Conservation (phyloP, 176 grass and related monocot genomes). For the Ampelocalamus luodianensis region DNA sequence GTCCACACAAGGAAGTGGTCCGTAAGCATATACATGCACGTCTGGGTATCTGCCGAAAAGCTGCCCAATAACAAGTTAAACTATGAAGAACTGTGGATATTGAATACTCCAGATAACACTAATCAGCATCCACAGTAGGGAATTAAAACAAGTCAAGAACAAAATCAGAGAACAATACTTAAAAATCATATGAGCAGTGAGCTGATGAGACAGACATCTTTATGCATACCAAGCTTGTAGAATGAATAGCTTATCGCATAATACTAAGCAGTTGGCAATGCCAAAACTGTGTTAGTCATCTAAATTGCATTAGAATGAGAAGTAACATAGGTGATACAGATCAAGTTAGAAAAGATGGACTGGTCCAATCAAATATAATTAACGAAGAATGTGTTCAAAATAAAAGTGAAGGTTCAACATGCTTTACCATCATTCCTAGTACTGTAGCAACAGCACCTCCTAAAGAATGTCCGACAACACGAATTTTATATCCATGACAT, state of each 20-base stretch:
- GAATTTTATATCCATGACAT: conserved; percentile 86
- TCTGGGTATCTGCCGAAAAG: conserved; percentile 74
- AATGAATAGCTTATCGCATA: conserved; percentile 25
- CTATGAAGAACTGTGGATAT: conserved; percentile 30
- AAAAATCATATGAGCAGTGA: conserved; percentile 26
- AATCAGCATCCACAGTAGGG: conserved; percentile 30
- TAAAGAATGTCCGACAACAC: conserved; percentile 91
- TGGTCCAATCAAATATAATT: conserved; percentile 4
- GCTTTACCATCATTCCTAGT: conserved; percentile 88
- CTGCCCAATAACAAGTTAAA: conserved; percentile 55
- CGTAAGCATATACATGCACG: conserved; percentile 98
- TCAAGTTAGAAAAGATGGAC: not conserved
- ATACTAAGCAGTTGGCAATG: not conserved
- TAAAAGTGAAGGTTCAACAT: conserved; percentile 24
- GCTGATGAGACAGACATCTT: not conserved
- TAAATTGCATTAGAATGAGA: not conserved
- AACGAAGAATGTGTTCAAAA: conserved; percentile 10
- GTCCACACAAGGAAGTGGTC: conserved; percentile 89
- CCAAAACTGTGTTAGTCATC: conserved; percentile 7
- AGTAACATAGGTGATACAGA: not conserved
- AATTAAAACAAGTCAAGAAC: conserved; percentile 25
- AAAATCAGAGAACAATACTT: conserved; percentile 22
- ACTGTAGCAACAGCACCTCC: conserved; percentile 88
- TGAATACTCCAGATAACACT: conserved; percentile 27
- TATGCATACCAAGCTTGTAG: conserved; percentile 25